These are phyloP conservation scores for Bacidia rubella DNA, from an alignment of 495 filamentous ascomycete genomes.

Conservation along the genomic window DNA sequence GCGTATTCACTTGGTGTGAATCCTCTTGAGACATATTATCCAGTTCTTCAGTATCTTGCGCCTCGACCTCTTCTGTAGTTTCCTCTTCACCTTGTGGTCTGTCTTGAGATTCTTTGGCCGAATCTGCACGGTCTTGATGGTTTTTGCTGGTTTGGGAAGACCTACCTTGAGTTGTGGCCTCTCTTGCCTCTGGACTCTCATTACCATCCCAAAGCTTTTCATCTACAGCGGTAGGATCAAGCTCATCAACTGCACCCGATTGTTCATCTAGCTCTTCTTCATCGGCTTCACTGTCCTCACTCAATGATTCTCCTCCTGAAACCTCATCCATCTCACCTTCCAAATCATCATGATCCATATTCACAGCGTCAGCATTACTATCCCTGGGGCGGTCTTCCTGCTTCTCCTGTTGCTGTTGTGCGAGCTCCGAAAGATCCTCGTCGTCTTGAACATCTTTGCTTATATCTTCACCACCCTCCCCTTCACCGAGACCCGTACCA, in stretches of 20 bases:
- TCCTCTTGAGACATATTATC: constrained; percentile 38
- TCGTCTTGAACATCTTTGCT: constrained; percentile 91
- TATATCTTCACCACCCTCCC: constrained; percentile 89
- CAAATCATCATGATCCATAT: constrained; percentile 85
- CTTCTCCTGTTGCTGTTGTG: constrained; percentile 53
- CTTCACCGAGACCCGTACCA: constrained; percentile 95
- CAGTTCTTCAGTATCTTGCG: constrained; percentile 32
- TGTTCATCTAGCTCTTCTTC: constrained; percentile 67
- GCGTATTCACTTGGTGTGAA: constrained; percentile 45
- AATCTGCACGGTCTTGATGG: constrained; percentile 39
- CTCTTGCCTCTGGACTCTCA: not conserved
- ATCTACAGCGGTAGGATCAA: constrained; percentile 78
- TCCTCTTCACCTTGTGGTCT: constrained; percentile 29
- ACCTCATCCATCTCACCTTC: constrained; percentile 65
- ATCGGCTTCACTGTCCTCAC: constrained; percentile 26
- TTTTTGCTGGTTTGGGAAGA: not conserved
- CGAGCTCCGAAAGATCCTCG: constrained; percentile 83
- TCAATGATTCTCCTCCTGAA: constrained; percentile 34
- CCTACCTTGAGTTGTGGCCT: not conserved
- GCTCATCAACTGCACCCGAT: constrained; percentile 73
- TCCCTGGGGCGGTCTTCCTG: constrained; percentile 47
- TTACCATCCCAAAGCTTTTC: constrained; percentile 93
- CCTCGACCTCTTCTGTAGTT: constrained; percentile 31
- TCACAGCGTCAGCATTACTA: constrained; percentile 67
- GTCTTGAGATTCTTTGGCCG: constrained; percentile 40